A percentile compares a stretch with the other conserved stretches of the same genome.
Evolutionary conservation across 805 yeast genomes (phyloP).

Genomic region (Priceomyces fermenticarens): DNA sequence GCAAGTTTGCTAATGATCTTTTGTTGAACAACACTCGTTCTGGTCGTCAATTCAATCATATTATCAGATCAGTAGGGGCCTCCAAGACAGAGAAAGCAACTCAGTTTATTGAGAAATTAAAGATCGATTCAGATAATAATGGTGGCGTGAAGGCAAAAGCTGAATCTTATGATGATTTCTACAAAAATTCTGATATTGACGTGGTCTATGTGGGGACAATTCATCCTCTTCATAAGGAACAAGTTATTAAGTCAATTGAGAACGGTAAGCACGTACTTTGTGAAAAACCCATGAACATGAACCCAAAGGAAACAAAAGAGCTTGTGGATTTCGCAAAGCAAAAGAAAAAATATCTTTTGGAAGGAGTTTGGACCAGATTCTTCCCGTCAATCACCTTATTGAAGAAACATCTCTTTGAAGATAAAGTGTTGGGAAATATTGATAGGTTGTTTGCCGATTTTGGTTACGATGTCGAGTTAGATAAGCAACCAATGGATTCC

Average conservation of each 20-base stretch:
- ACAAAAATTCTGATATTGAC: conserved; percentile 40
- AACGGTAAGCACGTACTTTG: conserved; percentile 50
- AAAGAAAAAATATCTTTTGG: conserved; percentile 50
- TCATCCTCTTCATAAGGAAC: conserved; percentile 49
- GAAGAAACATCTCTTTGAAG: conserved; percentile 33
- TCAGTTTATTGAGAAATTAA: conserved; percentile 22
- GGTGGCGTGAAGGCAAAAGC: conserved; percentile 23
- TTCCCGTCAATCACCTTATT: conserved; percentile 44
- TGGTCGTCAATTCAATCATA: conserved; percentile 24
- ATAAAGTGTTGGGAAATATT: conserved; percentile 46
- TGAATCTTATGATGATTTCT: conserved; percentile 43
- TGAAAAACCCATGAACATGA: conserved; percentile 55
- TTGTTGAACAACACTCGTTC: conserved; percentile 23
- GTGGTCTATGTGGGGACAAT: conserved; percentile 56
- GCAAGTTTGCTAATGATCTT: conserved; percentile 41
- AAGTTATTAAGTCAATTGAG: conserved; percentile 39
- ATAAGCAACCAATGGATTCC: conserved; percentile 23
- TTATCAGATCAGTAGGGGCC: conserved; percentile 38
- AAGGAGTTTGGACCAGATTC: conserved; percentile 57
- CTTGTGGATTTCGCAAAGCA: conserved; percentile 41
- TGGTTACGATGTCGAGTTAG: conserved; percentile 33
- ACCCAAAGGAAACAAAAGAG: conserved; percentile 40
- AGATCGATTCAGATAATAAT: conserved; percentile 16
- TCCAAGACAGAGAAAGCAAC: conserved; percentile 34
- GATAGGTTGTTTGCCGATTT: conserved; percentile 44